phyloP scores from a whole-genome alignment of 768 basidiomycete species.

The Rhizopogon sp. region DNA sequence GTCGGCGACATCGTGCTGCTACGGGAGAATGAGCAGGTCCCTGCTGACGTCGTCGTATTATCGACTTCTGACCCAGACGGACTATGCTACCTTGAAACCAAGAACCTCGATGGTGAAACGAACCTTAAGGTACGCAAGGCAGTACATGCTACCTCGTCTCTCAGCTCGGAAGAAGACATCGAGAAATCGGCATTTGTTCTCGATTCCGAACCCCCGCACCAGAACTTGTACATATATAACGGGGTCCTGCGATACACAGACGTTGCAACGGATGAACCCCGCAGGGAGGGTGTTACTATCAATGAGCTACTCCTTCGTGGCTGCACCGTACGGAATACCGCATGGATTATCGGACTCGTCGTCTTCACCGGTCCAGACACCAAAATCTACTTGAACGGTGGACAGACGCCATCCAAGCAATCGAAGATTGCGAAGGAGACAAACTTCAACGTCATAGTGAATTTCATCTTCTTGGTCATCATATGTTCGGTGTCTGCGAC shows the following conservation, averaged over 20 bases:
- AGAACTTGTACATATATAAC: slow-evolving; percentile 89
- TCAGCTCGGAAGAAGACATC: slow-evolving; percentile 84
- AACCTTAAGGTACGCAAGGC: slow-evolving; percentile 87
- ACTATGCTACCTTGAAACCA: slow-evolving; percentile 94
- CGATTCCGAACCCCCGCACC: slow-evolving; percentile 91
- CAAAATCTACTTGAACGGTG: slow-evolving; percentile 90
- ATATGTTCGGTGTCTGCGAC: slow-evolving; percentile 79
- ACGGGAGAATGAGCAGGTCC: slow-evolving; percentile 92
- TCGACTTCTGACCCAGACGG: slow-evolving; percentile 90
- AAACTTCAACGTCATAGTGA: slow-evolving; percentile 96
- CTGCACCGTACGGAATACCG: slow-evolving; percentile 83
- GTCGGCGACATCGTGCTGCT: slow-evolving; percentile 94
- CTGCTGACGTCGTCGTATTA: slow-evolving; percentile 91
- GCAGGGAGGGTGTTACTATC: slow-evolving; percentile 73
- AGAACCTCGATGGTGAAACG: slow-evolving; percentile 97
- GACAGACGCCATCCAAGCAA: slow-evolving; percentile 92
- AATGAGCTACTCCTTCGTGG: slow-evolving; percentile 92
- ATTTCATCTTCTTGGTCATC: slow-evolving; percentile 70
- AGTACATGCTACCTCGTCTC: slow-evolving; percentile 67
- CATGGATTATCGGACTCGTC: slow-evolving; percentile 92
- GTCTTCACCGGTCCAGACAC: slow-evolving; percentile 91
- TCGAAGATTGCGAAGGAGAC: slow-evolving; percentile 98
- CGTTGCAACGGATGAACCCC: slow-evolving; percentile 41
- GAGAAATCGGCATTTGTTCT: slow-evolving; percentile 84
- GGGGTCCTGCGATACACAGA: slow-evolving; percentile 78